phyloP scores from a whole-genome alignment of 768 basidiomycete genomes.

The Rhizopogon vulgaris region DNA sequence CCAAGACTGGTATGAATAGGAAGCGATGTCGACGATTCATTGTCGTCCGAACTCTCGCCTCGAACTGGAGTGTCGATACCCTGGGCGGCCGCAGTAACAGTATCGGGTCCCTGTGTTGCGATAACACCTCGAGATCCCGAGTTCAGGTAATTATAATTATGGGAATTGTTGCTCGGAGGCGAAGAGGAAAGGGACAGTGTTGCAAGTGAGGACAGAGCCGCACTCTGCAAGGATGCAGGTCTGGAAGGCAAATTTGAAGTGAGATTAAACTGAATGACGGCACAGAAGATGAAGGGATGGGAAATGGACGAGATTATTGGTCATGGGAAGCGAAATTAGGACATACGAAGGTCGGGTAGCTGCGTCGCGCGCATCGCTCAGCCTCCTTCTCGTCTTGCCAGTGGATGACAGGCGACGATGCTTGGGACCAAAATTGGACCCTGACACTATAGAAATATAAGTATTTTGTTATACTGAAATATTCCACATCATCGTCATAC shows the following conservation, averaged over 20 bases:
- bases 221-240: slow-evolving; percentile 28
- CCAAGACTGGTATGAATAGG: slow-evolving; percentile 5
- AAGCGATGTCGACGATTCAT: slow-evolving; percentile 7
- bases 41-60: slow-evolving; percentile 14
- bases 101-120: slow-evolving; percentile 7
- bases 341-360: slow-evolving; percentile 70
- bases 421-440: slow-evolving; percentile 34
- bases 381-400: slow-evolving; percentile 60
- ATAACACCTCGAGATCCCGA: slow-evolving; percentile 2
- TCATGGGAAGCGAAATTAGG: slow-evolving; percentile 8
- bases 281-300: background rate
- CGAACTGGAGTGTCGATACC: slow-evolving; percentile 3
- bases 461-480: slow-evolving; percentile 16
- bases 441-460: slow-evolving; percentile 9
- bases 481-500: slow-evolving; percentile 9
- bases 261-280: background rate
- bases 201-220: slow-evolving; percentile 34
- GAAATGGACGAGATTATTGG: background rate
- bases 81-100: slow-evolving; percentile 5
- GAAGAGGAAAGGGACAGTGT: slow-evolving; percentile 36
- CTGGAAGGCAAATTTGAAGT: slow-evolving; percentile 14
- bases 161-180: slow-evolving; percentile 22
- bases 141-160: slow-evolving; percentile 13
- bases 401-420: slow-evolving; percentile 70
- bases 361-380: slow-evolving; percentile 79